Percentiles rank a stretch among this genome's conserved stretches.
phyloP scores from a whole-genome alignment of 78 protist species.

The Chrysochromulina tobinii region DNA sequence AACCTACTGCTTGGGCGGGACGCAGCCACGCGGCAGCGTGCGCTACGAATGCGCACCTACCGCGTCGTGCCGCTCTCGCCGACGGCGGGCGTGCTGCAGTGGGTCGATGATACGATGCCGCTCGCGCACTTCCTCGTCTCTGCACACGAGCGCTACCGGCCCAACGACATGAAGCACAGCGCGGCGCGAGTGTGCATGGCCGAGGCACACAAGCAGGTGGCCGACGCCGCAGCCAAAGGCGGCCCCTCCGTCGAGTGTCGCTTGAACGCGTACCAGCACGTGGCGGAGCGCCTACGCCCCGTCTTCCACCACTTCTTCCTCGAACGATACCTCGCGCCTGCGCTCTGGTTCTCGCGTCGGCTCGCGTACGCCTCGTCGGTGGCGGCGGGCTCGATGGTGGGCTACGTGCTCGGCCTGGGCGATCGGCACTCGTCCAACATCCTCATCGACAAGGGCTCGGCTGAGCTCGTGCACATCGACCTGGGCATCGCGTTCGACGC shows the following conservation, averaged over 20 bases:
- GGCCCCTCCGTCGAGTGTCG: neutral
- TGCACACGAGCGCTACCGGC: slow-evolving; percentile 51
- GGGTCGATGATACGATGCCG: slow-evolving; percentile 66
- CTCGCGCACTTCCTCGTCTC: slow-evolving; percentile 51
- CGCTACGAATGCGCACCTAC: slow-evolving; percentile 68
- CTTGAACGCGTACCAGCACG: neutral
- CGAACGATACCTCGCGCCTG: slow-evolving; percentile 56
- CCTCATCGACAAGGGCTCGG: slow-evolving; percentile 73
- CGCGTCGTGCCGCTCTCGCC: slow-evolving; percentile 79
- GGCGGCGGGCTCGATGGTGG: slow-evolving; percentile 71
- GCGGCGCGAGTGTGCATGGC: neutral
- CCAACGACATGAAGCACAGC: neutral
- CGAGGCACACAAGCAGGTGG: neutral
- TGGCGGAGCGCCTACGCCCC: slow-evolving; percentile 55
- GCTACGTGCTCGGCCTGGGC: slow-evolving; percentile 87
- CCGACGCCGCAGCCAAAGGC: neutral
- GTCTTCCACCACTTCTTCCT: slow-evolving; percentile 77
- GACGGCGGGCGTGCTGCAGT: slow-evolving; percentile 72
- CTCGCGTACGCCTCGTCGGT: slow-evolving; percentile 54
- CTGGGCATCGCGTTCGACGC: slow-evolving; percentile 84
- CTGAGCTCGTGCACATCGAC: slow-evolving; percentile 82
- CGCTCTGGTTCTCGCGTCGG: slow-evolving; percentile 61
- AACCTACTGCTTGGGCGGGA: slow-evolving; percentile 47
- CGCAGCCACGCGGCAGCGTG: neutral
- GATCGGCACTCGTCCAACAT: slow-evolving; percentile 83